A percentile compares a stretch with the other conserved stretches of the same genome.
Conservation (phyloP, 768 basidiomycete genomes). For the Mycena albidolilacea region DNA sequence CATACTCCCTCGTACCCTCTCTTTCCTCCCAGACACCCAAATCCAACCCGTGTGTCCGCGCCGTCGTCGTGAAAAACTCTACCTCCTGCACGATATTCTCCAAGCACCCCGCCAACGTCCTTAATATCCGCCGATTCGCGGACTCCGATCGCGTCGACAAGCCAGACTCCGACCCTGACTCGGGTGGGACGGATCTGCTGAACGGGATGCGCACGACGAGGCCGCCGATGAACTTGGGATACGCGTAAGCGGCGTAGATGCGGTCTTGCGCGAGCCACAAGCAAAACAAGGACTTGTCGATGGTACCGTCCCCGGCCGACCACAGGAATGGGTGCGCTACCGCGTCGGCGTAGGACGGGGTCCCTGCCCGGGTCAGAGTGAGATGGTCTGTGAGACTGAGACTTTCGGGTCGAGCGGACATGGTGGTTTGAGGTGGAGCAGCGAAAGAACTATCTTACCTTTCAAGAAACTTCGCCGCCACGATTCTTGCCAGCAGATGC, state of each 20-base stretch:
- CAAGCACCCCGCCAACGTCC: slow-evolving; percentile 66
- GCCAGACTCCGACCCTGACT: slow-evolving; percentile 18
- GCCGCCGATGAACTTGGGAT: slow-evolving; percentile 78
- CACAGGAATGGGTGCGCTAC: slow-evolving; percentile 73
- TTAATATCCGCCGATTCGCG: slow-evolving; percentile 58
- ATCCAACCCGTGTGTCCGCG: slow-evolving; percentile 60
- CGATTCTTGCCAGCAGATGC: too few species aligned
- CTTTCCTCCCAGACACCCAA: slow-evolving; percentile 66
- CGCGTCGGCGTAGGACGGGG: slow-evolving; percentile 59
- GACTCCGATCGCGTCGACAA: too few species aligned
- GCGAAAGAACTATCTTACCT: too few species aligned
- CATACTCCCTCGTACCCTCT: slow-evolving; percentile 77
- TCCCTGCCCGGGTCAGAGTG: slow-evolving; percentile 47
- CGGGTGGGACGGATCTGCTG: slow-evolving; percentile 49
- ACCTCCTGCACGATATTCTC: slow-evolving; percentile 71
- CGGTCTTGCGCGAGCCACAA: slow-evolving; percentile 82
- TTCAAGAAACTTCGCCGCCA: too few species aligned
- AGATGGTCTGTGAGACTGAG: slow-evolving; percentile 54
- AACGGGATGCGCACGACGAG: slow-evolving; percentile 76
- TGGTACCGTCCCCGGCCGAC: slow-evolving; percentile 66
- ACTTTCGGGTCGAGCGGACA: too few species aligned
- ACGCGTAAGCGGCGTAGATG: slow-evolving; percentile 81
- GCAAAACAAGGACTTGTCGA: slow-evolving; percentile 63
- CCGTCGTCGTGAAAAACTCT: slow-evolving; percentile 72
- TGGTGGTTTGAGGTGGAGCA: neutral